phyloP scores from a whole-genome alignment of 768 basidiomycete genomes.

The Mycena capillaripes region DNA sequence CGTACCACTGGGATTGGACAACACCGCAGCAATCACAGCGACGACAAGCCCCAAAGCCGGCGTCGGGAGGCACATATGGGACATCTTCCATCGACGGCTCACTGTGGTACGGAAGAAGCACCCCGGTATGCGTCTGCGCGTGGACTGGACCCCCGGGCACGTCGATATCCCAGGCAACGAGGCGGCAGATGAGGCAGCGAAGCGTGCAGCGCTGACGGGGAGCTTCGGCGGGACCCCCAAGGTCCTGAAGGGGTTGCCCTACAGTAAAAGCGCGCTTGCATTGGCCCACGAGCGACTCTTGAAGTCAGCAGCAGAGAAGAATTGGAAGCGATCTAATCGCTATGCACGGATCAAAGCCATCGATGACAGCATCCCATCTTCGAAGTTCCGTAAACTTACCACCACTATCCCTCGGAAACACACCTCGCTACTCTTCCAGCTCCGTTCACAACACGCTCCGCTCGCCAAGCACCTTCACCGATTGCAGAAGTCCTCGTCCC shows the following conservation, averaged over 20 bases:
- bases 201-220: not conserved
- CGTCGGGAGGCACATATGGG: not conserved
- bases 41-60: not conserved
- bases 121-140: not conserved
- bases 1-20: slow-evolving; percentile 2
- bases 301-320: not conserved
- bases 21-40: not conserved
- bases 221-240: not conserved
- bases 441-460: not conserved
- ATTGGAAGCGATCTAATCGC: not conserved
- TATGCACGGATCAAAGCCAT: not conserved
- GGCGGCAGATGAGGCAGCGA: slow-evolving; percentile 17
- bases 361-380: not conserved
- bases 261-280: not conserved
- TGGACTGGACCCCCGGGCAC: slow-evolving; percentile 13
- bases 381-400: not conserved
- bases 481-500: too few relatives aligned
- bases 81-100: not conserved
- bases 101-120: not conserved
- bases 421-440: slow-evolving; percentile 5
- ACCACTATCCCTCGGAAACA: not conserved
- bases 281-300: not conserved
- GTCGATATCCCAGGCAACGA: slow-evolving; percentile 10
- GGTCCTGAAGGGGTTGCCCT: not conserved
- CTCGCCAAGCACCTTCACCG: too few relatives aligned